phyloP scores from a whole-genome alignment of 176 grass and related monocot species.

The Aegilops sharonensis region DNA sequence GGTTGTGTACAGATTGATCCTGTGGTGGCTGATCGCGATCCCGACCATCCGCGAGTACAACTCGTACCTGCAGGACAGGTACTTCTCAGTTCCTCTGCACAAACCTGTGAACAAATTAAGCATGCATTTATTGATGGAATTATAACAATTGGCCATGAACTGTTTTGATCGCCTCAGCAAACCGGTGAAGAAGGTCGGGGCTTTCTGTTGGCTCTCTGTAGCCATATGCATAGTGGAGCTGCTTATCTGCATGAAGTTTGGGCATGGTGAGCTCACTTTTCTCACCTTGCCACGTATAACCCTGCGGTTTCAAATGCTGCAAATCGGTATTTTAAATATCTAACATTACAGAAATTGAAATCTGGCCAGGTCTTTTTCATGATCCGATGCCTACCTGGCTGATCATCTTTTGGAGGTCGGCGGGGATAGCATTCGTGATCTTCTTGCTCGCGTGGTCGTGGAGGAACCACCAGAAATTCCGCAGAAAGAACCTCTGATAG shows the following conservation, averaged over 20 bases:
- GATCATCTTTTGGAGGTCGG: slow-evolving; percentile 75
- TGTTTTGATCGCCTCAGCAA: slow-evolving; percentile 44
- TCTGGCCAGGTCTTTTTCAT: slow-evolving; percentile 63
- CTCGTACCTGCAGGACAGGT: slow-evolving; percentile 98
- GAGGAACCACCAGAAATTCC: slow-evolving; percentile 56
- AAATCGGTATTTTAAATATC: background rate
- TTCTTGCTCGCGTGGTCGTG: slow-evolving; percentile 84
- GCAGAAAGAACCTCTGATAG: slow-evolving; percentile 57
- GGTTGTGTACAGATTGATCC: slow-evolving; percentile 75
- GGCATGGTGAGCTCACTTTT: slow-evolving; percentile 53
- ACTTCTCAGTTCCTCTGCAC: background rate
- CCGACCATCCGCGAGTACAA: slow-evolving; percentile 99
- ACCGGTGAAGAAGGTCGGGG: slow-evolving; percentile 93
- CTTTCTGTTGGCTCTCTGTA: slow-evolving; percentile 94
- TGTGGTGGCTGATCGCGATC: slow-evolving; percentile 98
- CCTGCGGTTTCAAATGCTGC: background rate
- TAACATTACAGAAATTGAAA: slow-evolving; percentile 19
- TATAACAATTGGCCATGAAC: background rate
- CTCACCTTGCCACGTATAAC: background rate
- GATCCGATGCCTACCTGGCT: slow-evolving; percentile 81
- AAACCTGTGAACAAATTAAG: background rate
- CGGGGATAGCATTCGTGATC: slow-evolving; percentile 45
- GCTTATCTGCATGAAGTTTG: slow-evolving; percentile 98
- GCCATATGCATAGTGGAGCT: slow-evolving; percentile 97
- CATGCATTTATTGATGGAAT: background rate